A percentile compares a stretch with the other conserved stretches of the same genome.
Evolutionary conservation across 148 eudicot genomes (phyloP).

Genomic region (Linanthus parryae): DNA sequence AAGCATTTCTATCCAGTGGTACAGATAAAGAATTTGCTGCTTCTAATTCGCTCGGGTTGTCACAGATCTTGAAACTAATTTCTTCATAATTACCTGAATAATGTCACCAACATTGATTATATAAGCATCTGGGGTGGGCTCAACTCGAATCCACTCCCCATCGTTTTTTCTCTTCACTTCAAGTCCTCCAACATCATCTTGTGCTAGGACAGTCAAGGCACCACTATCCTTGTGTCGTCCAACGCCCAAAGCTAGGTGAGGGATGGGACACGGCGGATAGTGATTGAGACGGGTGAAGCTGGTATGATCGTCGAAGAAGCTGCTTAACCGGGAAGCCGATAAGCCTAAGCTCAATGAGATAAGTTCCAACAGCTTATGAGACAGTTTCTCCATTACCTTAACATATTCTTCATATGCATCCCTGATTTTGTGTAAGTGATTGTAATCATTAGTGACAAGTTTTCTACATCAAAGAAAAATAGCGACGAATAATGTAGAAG

Average conservation of each 20-base stretch:
- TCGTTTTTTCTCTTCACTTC: constrained; percentile 38
- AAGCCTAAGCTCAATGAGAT: constrained; percentile 25
- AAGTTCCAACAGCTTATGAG: constrained; percentile 18
- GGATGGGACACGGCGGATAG: constrained; percentile 40
- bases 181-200: constrained; percentile 39
- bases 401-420: constrained; percentile 27
- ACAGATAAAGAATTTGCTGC: too few relatives aligned
- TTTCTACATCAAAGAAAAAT: too few relatives aligned
- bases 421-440: constrained; percentile 11
- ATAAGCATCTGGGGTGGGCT: constrained; percentile 33
- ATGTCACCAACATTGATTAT: constrained; percentile 41
- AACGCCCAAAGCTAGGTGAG: constrained; percentile 39
- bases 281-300: constrained; percentile 34
- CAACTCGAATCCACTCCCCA: constrained; percentile 42
- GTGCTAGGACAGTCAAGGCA: constrained; percentile 40
- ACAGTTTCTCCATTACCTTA: constrained; percentile 16
- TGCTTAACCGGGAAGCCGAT: constrained; percentile 5
- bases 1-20: too few relatives aligned
- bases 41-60: too few relatives aligned
- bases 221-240: constrained; percentile 41
- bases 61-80: too few relatives aligned
- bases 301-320: constrained; percentile 18
- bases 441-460: too few relatives aligned
- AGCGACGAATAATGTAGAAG: too few relatives aligned
- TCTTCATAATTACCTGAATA: constrained; percentile 20